Evolutionary conservation across 495 filamentous ascomycete genomes (phyloP), one percentile per base, ranked within the genome.

Genomic region (Hypoxylon intermedium): DNA sequence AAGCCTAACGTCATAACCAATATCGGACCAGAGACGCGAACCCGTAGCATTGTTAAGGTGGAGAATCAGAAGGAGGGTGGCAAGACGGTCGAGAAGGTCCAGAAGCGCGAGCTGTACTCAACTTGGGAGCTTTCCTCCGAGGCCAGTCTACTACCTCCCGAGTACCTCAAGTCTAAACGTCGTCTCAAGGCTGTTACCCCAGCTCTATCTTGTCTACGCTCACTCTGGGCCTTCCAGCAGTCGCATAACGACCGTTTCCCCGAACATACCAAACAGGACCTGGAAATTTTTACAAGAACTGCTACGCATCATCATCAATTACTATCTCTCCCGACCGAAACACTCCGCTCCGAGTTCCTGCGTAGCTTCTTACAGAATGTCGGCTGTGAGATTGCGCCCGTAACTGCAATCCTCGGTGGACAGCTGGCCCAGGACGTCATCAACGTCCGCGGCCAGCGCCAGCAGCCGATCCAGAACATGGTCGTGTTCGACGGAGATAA

Each of bases 391-490:
- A 74, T 98, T 23, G 87, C 89, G 23, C 92, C 94, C 18, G 90
- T 95, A 9, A 87, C 92, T 1, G 93, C 94, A 0, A 92, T 97
- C 54, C 72, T 98, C 19, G 94, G 94, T 20, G 94, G 92, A 0
- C 84, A 90, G 67, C 79, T 98, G 3, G 92, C 93, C 2, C 94
- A 98, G 75, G 94, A 98, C 70, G 91, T 96, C 15, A 98, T 98
- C 73, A 98, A 97, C 59, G 93, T 97, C 30, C 83, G 98, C 6
- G 90, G 92, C 18, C 83, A 86, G 60, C 82, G 89, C 36, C 91
- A 97, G 75, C 94, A 98, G 72, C 94, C 94, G 2, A 83, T 98
- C 12, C 95, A 98, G 78, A 98, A 98, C 70, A 84, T 97, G 67
- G 80, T 96, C 28, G 76, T 98, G 9, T 96, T 98, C 69, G 91